Conservation (phyloP, 306 rosid species). For the Dicorynia guianensis region DNA sequence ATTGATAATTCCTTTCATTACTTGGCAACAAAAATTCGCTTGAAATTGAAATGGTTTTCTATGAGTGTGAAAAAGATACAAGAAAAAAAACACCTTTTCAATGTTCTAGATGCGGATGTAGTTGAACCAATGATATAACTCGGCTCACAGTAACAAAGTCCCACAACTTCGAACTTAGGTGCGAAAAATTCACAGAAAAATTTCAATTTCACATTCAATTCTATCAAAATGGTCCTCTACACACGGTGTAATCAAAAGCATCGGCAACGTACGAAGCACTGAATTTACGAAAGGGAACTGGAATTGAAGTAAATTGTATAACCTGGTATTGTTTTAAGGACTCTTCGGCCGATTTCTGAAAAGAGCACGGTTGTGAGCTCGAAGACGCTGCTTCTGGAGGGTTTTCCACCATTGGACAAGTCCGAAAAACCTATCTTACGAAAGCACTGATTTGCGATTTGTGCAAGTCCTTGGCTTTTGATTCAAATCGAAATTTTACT, state of each 20-base stretch:
- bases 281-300: neutral
- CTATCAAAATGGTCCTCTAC: neutral
- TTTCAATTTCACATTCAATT: conserved; percentile 31
- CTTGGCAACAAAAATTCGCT: neutral
- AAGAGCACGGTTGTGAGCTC: conserved; percentile 41
- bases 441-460: too few species aligned
- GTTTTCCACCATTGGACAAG: conserved; percentile 62
- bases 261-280: neutral
- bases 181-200: neutral
- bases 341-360: conserved; percentile 26
- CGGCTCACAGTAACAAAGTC: conserved; percentile 18
- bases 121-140: neutral
- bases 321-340: conserved; percentile 50
- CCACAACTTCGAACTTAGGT: neutral
- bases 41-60: neutral
- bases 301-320: conserved; percentile 31
- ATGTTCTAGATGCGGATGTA: neutral
- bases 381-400: conserved; percentile 52
- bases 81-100: neutral
- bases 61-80: neutral
- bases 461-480: neutral
- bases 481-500: too few species aligned
- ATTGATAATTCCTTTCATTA: neutral
- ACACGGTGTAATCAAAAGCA: too few species aligned
- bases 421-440: neutral